Base-by-base conservation (phyloP, 2,329 filamentous ascomycete genomes). In the Colletotrichum cuscutae region DNA sequence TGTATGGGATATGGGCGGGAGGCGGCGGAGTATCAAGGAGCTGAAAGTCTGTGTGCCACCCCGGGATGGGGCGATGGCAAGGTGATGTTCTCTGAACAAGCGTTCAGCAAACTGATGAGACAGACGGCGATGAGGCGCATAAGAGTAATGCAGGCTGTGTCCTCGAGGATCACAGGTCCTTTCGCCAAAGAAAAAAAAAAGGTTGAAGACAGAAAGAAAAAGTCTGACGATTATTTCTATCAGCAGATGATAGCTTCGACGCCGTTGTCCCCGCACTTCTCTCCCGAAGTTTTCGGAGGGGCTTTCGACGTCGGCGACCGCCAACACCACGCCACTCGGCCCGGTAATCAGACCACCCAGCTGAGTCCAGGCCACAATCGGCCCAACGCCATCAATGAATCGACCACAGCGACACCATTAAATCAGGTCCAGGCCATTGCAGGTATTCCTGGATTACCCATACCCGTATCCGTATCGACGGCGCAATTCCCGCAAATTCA, bases 181-280 rank as follows among this genome's bases (percentile, higher is more conserved):
- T 19, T 8, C 37, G 37, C 37, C 8, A 26, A 42, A 19, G 28
- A 37, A 22, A 37, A 24, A 64, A 42, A 52, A 37, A 42, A 15
- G 28, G 30, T 46, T n/a, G 49, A 15, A 7, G n/a, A 58, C 22
- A 62, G 54, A 22, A 46, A 5, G 57, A 57, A 54, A 62, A 70
- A 37, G 61, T 65, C 66, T 73, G 67, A 73, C 67, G 56, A 71
- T 65, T 63, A 65, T 71, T 61, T 73, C 60, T 65, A 68, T 72
- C 68, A 74, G 72, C 72, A 74, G 72, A 65, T 72, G 53, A 72
- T 74, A 64, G 68, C 72, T 24, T 68, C 64, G 63, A 60, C 64
- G 58, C 54, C 72, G 63, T 49, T 74, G 35, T 64, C 72, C 58
- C 68, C 72, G 68, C 68, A 71, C 58, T 71, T 72, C 49, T 46